Conservation (phyloP, 805 yeast species). For the Lipomyces chichibuensis region DNA sequence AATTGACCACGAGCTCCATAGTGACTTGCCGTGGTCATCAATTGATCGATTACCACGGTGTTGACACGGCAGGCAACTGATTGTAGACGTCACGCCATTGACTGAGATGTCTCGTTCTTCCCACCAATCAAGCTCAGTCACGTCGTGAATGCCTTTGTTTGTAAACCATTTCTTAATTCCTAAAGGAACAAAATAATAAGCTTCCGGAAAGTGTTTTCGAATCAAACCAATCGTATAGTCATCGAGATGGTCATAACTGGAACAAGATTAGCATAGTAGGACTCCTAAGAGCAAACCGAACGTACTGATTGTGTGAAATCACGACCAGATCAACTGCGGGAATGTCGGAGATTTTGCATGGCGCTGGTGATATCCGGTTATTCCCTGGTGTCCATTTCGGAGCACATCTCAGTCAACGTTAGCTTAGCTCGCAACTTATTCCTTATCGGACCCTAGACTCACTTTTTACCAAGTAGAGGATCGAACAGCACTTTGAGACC, state of each 20-base stretch:
- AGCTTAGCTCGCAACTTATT: neutral
- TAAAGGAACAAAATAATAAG: conserved; percentile 61
- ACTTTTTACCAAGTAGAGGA: conserved; percentile 23
- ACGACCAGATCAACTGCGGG: conserved; percentile 71
- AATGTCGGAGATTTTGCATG: conserved; percentile 65
- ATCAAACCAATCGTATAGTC: conserved; percentile 13
- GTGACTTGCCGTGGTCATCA: conserved; percentile 20
- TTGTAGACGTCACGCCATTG: conserved; percentile 16
- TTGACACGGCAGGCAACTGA: conserved; percentile 25
- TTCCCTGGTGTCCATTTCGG: conserved; percentile 58
- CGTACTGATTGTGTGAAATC: conserved; percentile 79
- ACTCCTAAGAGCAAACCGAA: conserved; percentile 2
- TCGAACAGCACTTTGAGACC: conserved; percentile 25
- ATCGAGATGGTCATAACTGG: conserved; percentile 31
- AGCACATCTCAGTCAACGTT: conserved; percentile 7
- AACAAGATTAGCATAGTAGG: neutral
- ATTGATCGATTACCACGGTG: conserved; percentile 22
- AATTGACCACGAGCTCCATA: conserved; percentile 31
- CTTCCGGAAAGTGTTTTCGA: conserved; percentile 14
- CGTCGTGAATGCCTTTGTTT: conserved; percentile 59
- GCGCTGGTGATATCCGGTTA: conserved; percentile 73
- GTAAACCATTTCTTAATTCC: conserved; percentile 68
- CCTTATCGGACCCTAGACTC: neutral
- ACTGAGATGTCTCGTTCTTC: conserved; percentile 49
- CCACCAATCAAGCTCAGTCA: conserved; percentile 93